phyloP scores from a whole-genome alignment of 2,329 filamentous ascomycete species.

The Bertia moriformis region DNA sequence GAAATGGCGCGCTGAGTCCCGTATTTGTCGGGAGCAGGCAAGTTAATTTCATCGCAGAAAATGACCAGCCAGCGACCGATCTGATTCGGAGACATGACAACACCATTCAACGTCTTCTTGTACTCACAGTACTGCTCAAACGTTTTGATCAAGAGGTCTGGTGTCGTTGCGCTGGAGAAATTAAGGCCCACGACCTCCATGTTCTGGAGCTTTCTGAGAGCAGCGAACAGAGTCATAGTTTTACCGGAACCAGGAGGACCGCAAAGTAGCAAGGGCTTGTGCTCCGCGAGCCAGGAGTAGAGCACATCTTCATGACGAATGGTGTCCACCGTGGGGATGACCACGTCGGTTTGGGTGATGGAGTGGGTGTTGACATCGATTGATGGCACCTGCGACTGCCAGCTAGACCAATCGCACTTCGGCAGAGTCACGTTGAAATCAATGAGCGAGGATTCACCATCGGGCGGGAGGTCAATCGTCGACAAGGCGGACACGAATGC shows the following conservation, averaged over 20 bases:
- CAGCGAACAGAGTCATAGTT: conserved; percentile 98
- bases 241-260: conserved; percentile 97
- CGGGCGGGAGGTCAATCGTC: conserved; percentile 71
- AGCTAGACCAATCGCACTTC: conserved; percentile 74
- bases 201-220: conserved; percentile 86
- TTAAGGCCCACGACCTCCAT: conserved; percentile 99
- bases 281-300: conserved; percentile 97
- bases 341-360: conserved; percentile 91
- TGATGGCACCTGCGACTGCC: conserved; percentile 86
- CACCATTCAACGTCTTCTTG: conserved; percentile 92
- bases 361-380: conserved; percentile 98
- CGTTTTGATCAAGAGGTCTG: conserved; percentile 94
- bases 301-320: conserved; percentile 97
- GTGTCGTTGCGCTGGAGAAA: conserved; percentile 96
- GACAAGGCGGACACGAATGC: conserved; percentile 71
- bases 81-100: conserved; percentile 87
- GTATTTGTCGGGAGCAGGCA: conserved; percentile 94
- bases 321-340: conserved; percentile 94
- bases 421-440: conserved; percentile 88
- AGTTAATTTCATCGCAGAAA: conserved; percentile 98
- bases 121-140: conserved; percentile 99
- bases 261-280: conserved; percentile 91
- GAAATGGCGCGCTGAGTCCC: conserved; percentile 94
- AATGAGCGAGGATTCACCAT: conserved; percentile 72
- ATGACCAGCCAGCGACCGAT: conserved; percentile 96